A percentile compares a stretch with the other conserved stretches of the same genome.
Conservation (phyloP, 306 rosid genomes). For the Cicer judaicum region DNA sequence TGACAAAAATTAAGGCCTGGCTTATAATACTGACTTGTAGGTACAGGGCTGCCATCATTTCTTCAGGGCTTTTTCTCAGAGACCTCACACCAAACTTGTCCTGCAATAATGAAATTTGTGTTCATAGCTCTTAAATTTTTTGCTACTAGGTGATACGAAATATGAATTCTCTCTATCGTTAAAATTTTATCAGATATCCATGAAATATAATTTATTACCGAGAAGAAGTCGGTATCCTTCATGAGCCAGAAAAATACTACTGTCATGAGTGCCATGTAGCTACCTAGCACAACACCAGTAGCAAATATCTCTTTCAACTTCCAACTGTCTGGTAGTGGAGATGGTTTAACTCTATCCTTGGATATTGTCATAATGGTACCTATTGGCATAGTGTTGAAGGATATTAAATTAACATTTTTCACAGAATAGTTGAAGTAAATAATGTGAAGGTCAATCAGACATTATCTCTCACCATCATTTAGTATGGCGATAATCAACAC, state of each 20-base stretch:
- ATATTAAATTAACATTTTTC: conserved; percentile 32
- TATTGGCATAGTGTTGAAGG: conserved; percentile 40
- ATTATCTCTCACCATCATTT: conserved; percentile 76
- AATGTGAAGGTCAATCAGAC: conserved; percentile 21
- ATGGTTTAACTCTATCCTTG: conserved; percentile 96
- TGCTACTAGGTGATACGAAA: background rate
- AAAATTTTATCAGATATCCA: background rate
- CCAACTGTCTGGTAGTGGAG: conserved; percentile 96
- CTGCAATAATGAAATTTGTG: conserved; percentile 53
- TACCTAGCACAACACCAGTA: conserved; percentile 94
- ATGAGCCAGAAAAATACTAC: conserved; percentile 89
- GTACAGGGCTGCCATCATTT: conserved; percentile 97
- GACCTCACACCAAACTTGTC: conserved; percentile 61
- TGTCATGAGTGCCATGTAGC: conserved; percentile 96
- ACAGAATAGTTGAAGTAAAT: conserved; percentile 25
- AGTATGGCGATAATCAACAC: conserved; percentile 92
- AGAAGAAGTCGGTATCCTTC: conserved; percentile 70
- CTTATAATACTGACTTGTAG: conserved; percentile 99
- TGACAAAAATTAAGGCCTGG: conserved; percentile 94
- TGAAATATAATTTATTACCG: conserved; percentile 55
- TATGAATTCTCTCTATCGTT: background rate
- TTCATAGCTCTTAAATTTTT: conserved; percentile 5
- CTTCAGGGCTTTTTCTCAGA: conserved; percentile 25
- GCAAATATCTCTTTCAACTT: conserved; percentile 94
- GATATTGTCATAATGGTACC: conserved; percentile 99